Conservation (phyloP, 805 yeast genomes). For the Teunomyces gatunensis region DNA sequence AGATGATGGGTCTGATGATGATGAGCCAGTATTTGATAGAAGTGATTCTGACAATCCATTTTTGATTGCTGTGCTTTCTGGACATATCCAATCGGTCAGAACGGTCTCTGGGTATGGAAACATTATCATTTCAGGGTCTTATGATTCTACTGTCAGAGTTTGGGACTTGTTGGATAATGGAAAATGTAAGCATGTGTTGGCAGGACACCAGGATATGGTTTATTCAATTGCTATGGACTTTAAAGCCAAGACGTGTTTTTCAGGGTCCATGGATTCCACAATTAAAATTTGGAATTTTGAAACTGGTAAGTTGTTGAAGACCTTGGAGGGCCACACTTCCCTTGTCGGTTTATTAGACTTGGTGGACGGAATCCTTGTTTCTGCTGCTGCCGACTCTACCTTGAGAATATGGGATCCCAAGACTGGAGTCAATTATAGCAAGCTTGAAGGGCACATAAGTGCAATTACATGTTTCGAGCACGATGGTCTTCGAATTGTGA, state of each 20-base stretch:
- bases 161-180: constrained; percentile 80
- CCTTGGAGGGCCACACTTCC: constrained; percentile 84
- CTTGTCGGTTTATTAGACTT: constrained; percentile 84
- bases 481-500: constrained; percentile 76
- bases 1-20: constrained; percentile 35
- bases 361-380: constrained; percentile 71
- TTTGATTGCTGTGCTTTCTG: constrained; percentile 65
- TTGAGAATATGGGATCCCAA: constrained; percentile 91
- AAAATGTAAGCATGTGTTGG: constrained; percentile 65
- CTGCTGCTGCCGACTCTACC: constrained; percentile 95
- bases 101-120: constrained; percentile 86
- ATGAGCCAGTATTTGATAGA: constrained; percentile 29
- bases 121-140: constrained; percentile 82
- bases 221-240: constrained; percentile 85
- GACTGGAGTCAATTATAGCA: constrained; percentile 60
- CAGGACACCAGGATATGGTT: constrained; percentile 85
- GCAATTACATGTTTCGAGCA: constrained; percentile 95
- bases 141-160: constrained; percentile 85
- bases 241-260: constrained; percentile 72
- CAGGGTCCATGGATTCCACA: constrained; percentile 88
- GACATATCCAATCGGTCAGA: constrained; percentile 68
- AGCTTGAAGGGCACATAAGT: constrained; percentile 75
- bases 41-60: constrained; percentile 50
- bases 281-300: constrained; percentile 87
- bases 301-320: constrained; percentile 65